Base-by-base conservation (phyloP, 2,329 filamentous ascomycete genomes). In the Orbilia quercus region DNA sequence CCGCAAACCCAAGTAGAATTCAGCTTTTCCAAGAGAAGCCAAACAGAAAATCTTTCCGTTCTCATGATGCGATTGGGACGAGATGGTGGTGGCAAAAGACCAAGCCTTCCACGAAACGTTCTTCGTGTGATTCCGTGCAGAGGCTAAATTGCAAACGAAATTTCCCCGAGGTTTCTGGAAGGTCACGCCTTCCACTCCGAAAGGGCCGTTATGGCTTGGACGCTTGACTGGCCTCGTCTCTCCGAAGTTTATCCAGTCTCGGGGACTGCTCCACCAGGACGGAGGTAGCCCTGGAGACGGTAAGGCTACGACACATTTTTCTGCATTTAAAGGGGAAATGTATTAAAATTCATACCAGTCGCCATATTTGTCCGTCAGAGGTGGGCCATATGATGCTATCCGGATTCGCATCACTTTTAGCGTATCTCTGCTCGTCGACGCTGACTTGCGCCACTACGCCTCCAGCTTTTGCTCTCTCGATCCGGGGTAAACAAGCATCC, bases 241-340 rank as follows among this genome's bases (percentile, higher is more conserved):
- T 72, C 67, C 67, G 67, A 72, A 72, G 67, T 72, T 72, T 72
- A 72, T 72, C 67, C 67, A 72, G 50, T 34, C n/a, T n/a, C n/a
- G n/a, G n/a, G 34, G 40, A 25, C 4, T 31, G 28, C 28, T n/a
- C n/a, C n/a, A n/a, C n/a, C n/a, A n/a, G n/a, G n/a, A 65, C 36
- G 67, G 53, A 58, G 53, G 40, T 54, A 20, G 54, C 45, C 64
- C 55, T 54, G 64, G 47, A 48, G 40, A 48, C 31, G 53, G 38
- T 44, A 48, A 38, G 36, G 7, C 12, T 54, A 38, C 7, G 4
- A 4, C 9, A 31, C 28, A 54, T 40, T 36, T 14, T 45, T 7
- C 16, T 20, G 16, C n/a, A 20, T 14, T 14, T 7, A 44, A 36
- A 7, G 22, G n/a, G 40, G 16, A 16, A 16, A 45, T 22, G 20